Percentiles rank a stretch among this genome's conserved stretches.
These are phyloP conservation scores for Myxozyma melibiosi DNA, from an alignment of 805 yeast genomes.

Conservation along the genomic window DNA sequence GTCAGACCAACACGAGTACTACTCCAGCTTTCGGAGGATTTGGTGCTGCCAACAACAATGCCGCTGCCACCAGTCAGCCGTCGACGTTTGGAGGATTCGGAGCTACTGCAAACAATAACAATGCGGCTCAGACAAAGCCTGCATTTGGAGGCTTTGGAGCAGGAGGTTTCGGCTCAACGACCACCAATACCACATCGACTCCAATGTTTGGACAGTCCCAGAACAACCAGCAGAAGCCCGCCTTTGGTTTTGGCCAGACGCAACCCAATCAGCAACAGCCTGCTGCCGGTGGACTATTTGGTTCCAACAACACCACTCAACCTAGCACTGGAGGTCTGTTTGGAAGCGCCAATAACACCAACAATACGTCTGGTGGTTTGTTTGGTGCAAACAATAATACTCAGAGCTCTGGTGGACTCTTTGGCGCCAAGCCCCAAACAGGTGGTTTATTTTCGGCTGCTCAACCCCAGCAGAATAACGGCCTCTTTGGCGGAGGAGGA, in stretches of 20 bases:
- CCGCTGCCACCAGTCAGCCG: conserved; percentile 28
- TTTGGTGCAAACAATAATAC: conserved; percentile 34
- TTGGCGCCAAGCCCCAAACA: conserved; percentile 38
- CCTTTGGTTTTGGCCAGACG: conserved; percentile 30
- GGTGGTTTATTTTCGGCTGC: conserved; percentile 36
- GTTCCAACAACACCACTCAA: conserved; percentile 41
- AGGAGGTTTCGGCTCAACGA: conserved; percentile 13
- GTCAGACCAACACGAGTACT: conserved; percentile 33
- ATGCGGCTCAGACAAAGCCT: conserved; percentile 25
- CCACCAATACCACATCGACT: conserved; percentile 22
- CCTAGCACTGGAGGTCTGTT: conserved; percentile 31
- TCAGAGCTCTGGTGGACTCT: conserved; percentile 38
- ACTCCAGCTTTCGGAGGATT: conserved; percentile 37
- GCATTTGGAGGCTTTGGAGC: conserved; percentile 42
- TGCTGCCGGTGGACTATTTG: conserved; percentile 42
- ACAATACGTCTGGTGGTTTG: conserved; percentile 30
- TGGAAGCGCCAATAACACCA: conserved; percentile 36
- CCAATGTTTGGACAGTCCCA: conserved; percentile 31
- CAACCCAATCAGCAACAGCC: conserved; percentile 16
- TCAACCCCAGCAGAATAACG: conserved; percentile 16
- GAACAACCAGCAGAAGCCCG: conserved; percentile 18
- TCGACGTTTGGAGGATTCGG: conserved; percentile 33
- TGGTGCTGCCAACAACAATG: conserved; percentile 38
- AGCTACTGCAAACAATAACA: conserved; percentile 17
- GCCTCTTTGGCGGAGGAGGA: conserved; percentile 37